Base-by-base conservation (phyloP, 768 basidiomycete species). In the Podaxis pistillaris region DNA sequence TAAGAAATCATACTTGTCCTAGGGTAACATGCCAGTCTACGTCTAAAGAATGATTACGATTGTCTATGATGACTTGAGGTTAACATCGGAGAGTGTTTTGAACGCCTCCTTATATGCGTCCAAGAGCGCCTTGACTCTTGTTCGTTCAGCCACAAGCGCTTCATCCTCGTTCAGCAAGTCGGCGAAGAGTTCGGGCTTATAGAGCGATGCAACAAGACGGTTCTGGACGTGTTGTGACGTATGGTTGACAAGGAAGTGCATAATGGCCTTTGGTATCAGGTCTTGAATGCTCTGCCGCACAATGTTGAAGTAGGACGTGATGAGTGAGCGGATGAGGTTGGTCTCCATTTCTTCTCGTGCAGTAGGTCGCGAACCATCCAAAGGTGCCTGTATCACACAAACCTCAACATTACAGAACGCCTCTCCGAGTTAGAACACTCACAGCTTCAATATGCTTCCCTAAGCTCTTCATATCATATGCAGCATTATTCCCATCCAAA, bases 361-460 rank as follows among this genome's bases (percentile, higher is more conserved):
- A 0, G 91, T 89, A 63, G 95, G 75, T 37, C 86, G 84, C 3
- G 78, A 66, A 26, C 85, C 86, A n/a, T 84, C 85, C 2, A 87
- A 81, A 2, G 88, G 73, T 74, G 85, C 69, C 87, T 86, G 76
- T 80, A 46, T 17, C 19, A 63, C 41, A 36, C 46, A 65, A 47
- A 65, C 26, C 37, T 47, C 53, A 49, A 54, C 54, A 56, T 37
- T 64, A 2, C 28, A 63, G 58, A 58, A 37, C 56, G 28, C 30
- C 49, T 38, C 19, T 57, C 3, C 22, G 11, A 26, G 22, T 22
- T 24, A 26, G 24, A 17, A 55, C 19, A 86, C 93, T 82, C 70
- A 98, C 96, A 65, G 96, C 93, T 75, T 99, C 97, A 63, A 99
- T 92, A 70, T 99, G 97, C 76, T 91, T 95, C 47, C 96, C 94